Conservation (phyloP, 2,329 filamentous ascomycete species). For the Penicillium sp. region DNA sequence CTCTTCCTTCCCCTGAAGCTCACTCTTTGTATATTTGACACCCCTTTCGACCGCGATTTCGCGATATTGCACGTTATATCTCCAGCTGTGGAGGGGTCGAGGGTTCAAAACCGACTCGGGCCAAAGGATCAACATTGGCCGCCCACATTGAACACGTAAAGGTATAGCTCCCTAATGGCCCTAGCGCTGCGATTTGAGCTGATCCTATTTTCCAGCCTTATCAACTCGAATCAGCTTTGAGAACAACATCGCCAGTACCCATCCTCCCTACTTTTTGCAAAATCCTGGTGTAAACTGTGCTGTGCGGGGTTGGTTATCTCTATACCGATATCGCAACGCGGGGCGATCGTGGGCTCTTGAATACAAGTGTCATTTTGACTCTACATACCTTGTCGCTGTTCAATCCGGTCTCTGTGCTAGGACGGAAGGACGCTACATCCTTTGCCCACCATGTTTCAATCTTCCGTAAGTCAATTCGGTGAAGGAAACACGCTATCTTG, state of each 20-base stretch:
- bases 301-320: constrained; percentile 17
- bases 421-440: neutral
- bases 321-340: constrained; percentile 10
- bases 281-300: constrained; percentile 3
- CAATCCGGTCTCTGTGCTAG: neutral
- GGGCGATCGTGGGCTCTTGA: constrained; percentile 8
- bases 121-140: constrained; percentile 13
- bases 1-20: neutral
- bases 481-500: neutral
- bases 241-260: neutral
- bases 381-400: neutral
- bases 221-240: neutral
- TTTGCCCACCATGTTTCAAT: constrained; percentile 37
- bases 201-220: neutral
- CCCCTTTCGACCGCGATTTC: neutral
- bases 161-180: neutral
- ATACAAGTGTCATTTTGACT: neutral
- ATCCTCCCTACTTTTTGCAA: neutral
- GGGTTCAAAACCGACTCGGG: no score
- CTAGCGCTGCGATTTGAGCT: neutral
- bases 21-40: neutral
- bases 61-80: neutral
- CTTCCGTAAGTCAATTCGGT: constrained; percentile 26
- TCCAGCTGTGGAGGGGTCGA: neutral
- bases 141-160: constrained; percentile 14